Base-by-base conservation (phyloP, 805 yeast species). In the Blastobotrys mokoenaii region DNA sequence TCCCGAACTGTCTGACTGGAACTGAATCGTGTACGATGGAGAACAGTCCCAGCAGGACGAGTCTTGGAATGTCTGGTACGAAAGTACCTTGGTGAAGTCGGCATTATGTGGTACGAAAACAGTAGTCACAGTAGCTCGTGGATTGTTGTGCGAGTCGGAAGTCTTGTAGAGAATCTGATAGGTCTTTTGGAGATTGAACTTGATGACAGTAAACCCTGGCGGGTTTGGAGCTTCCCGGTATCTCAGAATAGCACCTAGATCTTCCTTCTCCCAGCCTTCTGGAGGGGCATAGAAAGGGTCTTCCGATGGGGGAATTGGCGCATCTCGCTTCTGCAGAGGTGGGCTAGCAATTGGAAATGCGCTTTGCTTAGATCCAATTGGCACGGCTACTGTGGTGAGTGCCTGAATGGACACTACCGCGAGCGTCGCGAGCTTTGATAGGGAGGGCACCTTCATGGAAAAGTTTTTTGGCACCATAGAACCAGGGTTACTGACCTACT, bases 71-170 rank as follows among this genome's bases (percentile, higher is more conserved):
- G 46, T 33, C 39, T 55, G 56, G 44, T 50, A 57, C 3, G 60
- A 52, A n/a, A 57, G 37, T 3, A 57, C 40, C 30, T 50, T 50
- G 16, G 42, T 29, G 16, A n/a, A n/a, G 30, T 46, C 45, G 15
- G 45, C 49, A 15, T 36, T 27, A 11, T 27, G 18, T 1, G 57
- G 57, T n/a, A 50, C 47, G 35, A 51, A 38, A 4, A 53, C 41
- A 5, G 64, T 51, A 14, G 65, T 60, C 12, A 59, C 53, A 4
- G 56, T 51, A 1, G 60, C 54, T 12, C 53, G 47, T 17, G 65
- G 52, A 18, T 50, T 40, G 4, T 57, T 63, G 27, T 48, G 44
- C n/a, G 60, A 46, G 34, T 56, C 53, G 36, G 53, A 50, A 18
- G 60, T 52, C n/a, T 62, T 52, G 41, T 44, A 54, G 14, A 52